Percentiles rank a stretch among this genome's conserved stretches.
Conservation (phyloP, 2,329 filamentous ascomycete genomes). For the Fusarium torulosum region DNA sequence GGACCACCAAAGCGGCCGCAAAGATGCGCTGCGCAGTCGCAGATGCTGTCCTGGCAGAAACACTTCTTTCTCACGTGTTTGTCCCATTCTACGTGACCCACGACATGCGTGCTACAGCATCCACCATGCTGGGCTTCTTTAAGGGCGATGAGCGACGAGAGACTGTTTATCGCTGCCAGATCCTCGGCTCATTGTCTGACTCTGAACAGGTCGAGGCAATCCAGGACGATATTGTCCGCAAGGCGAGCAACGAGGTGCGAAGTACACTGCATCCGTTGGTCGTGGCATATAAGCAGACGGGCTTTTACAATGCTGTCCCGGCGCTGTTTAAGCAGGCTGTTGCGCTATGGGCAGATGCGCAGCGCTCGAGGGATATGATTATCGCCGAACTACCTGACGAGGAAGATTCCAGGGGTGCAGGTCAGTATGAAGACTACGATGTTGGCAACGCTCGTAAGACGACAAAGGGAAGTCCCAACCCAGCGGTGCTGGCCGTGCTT, state of each 20-base stretch:
- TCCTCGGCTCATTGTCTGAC: constrained; percentile 43
- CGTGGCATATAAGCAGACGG: constrained; percentile 41
- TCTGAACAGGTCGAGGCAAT: constrained; percentile 34
- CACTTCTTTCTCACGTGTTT: constrained; percentile 46
- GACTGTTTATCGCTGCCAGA: constrained; percentile 48
- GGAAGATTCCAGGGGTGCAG: constrained; percentile 35
- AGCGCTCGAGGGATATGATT: constrained; percentile 47
- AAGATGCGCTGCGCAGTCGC: constrained; percentile 50
- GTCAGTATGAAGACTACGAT: constrained; percentile 41
- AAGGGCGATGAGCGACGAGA: constrained; percentile 44
- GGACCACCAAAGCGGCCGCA: constrained; percentile 37
- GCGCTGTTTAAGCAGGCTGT: constrained; percentile 45
- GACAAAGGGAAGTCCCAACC: constrained; percentile 17
- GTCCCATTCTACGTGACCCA: constrained; percentile 48
- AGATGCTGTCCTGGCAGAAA: constrained; percentile 46
- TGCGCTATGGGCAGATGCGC: constrained; percentile 43
- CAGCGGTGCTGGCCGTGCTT: constrained; percentile 28
- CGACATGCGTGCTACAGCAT: constrained; percentile 31
- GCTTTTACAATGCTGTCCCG: constrained; percentile 45
- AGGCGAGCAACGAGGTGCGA: constrained; percentile 45
- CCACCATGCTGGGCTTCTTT: constrained; percentile 43
- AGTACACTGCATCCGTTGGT: constrained; percentile 41
- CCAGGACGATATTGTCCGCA: constrained; percentile 46
- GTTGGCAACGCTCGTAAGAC: constrained; percentile 15
- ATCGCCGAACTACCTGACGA: constrained; percentile 42